These are phyloP conservation scores for Pyricularia sp. DNA, from an alignment of 2,329 filamentous ascomycete species.

Conservation along the genomic window DNA sequence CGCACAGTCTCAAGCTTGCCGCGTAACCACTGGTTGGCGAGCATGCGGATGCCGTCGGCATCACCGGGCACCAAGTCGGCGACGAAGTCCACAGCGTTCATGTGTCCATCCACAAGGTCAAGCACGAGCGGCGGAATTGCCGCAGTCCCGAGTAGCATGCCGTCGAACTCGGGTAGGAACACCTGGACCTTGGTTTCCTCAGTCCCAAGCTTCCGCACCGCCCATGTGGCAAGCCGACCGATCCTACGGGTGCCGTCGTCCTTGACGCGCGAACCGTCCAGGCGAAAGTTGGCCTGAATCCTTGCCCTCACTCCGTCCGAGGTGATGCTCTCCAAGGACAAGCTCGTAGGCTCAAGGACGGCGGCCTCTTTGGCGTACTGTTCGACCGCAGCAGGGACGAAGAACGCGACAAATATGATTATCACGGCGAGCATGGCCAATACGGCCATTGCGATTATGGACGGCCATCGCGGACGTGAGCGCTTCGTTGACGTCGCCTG, in stretches of 20 bases:
- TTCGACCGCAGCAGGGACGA: slow-evolving; percentile 67
- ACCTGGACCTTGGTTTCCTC: slow-evolving; percentile 61
- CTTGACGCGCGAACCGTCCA: slow-evolving; percentile 65
- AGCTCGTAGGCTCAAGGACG: slow-evolving; percentile 67
- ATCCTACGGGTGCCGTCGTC: slow-evolving; percentile 60
- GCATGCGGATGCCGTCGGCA: slow-evolving; percentile 58
- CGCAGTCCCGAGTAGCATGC: slow-evolving; percentile 66
- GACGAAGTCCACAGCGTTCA: slow-evolving; percentile 66
- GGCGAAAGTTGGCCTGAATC: slow-evolving; percentile 66
- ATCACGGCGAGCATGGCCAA: slow-evolving; percentile 49
- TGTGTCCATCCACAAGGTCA: slow-evolving; percentile 63
- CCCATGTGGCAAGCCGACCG: slow-evolving; percentile 66
- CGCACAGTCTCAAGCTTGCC: slow-evolving; percentile 60
- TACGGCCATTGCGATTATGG: slow-evolving; percentile 56
- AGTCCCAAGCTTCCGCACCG: slow-evolving; percentile 64
- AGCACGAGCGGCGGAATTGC: slow-evolving; percentile 62
- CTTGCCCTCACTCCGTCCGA: slow-evolving; percentile 63
- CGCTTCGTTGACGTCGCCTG: slow-evolving; percentile 12
- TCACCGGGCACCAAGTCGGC: slow-evolving; percentile 65
- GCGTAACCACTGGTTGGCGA: slow-evolving; percentile 81
- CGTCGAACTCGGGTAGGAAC: slow-evolving; percentile 70
- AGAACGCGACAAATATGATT: slow-evolving; percentile 68
- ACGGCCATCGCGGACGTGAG: slow-evolving; percentile 52
- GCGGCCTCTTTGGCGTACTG: slow-evolving; percentile 76
- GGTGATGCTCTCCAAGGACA: slow-evolving; percentile 80